Evolutionary conservation across 1,139 yeast species (phyloP), one percentile per base, ranked within the genome.

Genomic region (Magnusiomyces suaveolens): DNA sequence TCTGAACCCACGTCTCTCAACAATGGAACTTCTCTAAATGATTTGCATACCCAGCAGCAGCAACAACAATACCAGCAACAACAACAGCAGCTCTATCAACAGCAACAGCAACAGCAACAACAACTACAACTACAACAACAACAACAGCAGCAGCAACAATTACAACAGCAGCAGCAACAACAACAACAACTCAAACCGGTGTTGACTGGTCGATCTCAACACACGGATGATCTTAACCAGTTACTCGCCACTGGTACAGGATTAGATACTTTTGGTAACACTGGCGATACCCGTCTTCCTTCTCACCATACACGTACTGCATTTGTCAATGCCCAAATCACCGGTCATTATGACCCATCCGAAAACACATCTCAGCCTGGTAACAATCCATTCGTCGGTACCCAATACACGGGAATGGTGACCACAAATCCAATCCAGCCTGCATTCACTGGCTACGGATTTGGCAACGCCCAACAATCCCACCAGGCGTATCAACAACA

Each of bases 221-320:
- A 81, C 70, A 71, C 79, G 75, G 72, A 89, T 21, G 92, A 87
- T 61, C 78, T 90, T 65, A 89, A 90, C 70, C 78, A 79, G 57
- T 74, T 90, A 56, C 76, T 90, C 61, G 86, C 95, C 14, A 81
- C 83, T 54, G 97, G 96, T 43, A 87, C 96, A 0, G 97, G 97
- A 25, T 75, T 89, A 56, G 98, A 92, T 70, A 90, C 97, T 0
- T 92, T 87, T 69, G 98, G 98, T 70, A 92, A 92, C 69, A 84
- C 88, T 3, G 98, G 98, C 54, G 86, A 84, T 18, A 72, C 83
- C 32, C 82, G 97, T 72, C 80, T 92, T 57, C 96, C 97, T 14
- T 95, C 95, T 53, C 97, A 92, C 66, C 95, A 87, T 68, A 90
- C 97, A 1, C 81, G 80, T 62, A 82, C 94, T 8, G 83, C 80